These are phyloP conservation scores for Malassezia restricta DNA, from an alignment of 1,284 basidiomycete genomes.

Conservation along the genomic window DNA sequence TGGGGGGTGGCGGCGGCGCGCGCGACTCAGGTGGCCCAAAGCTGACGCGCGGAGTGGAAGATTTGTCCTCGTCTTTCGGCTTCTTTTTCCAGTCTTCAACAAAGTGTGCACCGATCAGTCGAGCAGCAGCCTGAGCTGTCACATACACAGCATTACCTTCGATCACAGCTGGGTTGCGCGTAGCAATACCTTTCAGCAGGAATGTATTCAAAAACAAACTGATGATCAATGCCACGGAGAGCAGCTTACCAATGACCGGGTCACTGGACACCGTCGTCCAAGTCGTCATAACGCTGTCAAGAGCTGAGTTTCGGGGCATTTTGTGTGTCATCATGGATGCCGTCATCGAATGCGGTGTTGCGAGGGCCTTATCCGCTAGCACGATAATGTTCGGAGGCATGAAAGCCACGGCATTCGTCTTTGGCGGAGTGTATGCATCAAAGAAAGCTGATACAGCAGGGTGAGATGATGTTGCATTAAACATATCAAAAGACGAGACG, in stretches of 20 bases:
- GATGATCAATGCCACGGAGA: conserved; percentile 72
- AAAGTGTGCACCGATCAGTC: conserved; percentile 42
- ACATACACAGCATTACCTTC: conserved; percentile 42
- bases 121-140: conserved; percentile 43
- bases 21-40: not conserved
- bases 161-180: conserved; percentile 39
- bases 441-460: conserved; percentile 31
- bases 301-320: conserved; percentile 38
- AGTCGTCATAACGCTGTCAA: conserved; percentile 80
- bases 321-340: not conserved
- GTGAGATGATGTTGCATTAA: conserved; percentile 14
- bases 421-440: conserved; percentile 22
- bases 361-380: not conserved
- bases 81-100: conserved; percentile 1
- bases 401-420: conserved; percentile 14
- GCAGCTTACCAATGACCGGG: conserved; percentile 89
- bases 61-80: not conserved
- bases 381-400: not conserved
- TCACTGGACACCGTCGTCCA: conserved; percentile 93
- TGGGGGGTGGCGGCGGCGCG: conserved; percentile 18
- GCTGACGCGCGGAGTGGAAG: not conserved
- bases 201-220: conserved; percentile 88
- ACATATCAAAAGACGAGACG: conserved; percentile 21
- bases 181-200: conserved; percentile 64
- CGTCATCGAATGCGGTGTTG: not conserved